Evolutionary conservation across 1,284 basidiomycete species (phyloP).

Genomic region (Caloboletus firmus): DNA sequence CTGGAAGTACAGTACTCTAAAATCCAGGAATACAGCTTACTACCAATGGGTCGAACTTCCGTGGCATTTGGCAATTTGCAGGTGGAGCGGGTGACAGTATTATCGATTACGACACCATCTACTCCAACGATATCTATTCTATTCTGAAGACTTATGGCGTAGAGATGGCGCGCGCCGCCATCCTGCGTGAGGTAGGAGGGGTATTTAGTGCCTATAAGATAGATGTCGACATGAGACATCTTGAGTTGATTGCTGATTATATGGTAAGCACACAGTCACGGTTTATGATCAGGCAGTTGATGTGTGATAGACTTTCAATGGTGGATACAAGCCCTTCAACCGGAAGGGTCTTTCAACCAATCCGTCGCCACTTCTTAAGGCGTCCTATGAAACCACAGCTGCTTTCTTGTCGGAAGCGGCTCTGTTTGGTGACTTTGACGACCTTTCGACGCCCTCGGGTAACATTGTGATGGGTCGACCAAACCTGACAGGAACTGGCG

Average conservation of each 20-base stretch:
- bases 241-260: slow-evolving; percentile 98
- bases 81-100: slow-evolving; percentile 62
- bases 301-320: slow-evolving; percentile 82
- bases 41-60: slow-evolving; percentile 91
- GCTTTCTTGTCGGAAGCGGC: slow-evolving; percentile 94
- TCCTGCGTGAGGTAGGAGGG: slow-evolving; percentile 85
- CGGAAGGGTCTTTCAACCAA: slow-evolving; percentile 91
- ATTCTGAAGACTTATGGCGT: slow-evolving; percentile 94
- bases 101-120: slow-evolving; percentile 82
- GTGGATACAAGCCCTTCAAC: slow-evolving; percentile 97
- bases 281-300: slow-evolving; percentile 2
- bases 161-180: slow-evolving; percentile 94
- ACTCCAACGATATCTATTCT: slow-evolving; percentile 96
- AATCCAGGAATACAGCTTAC: slow-evolving; percentile 51
- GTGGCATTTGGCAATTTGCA: slow-evolving; percentile 88
- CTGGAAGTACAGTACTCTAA: not conserved
- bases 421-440: slow-evolving; percentile 92
- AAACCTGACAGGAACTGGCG: slow-evolving; percentile 82
- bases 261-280: slow-evolving; percentile 63
- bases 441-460: slow-evolving; percentile 84
- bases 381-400: slow-evolving; percentile 97
- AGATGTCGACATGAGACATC: slow-evolving; percentile 91
- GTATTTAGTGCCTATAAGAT: slow-evolving; percentile 99
- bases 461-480: slow-evolving; percentile 91
- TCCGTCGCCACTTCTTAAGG: slow-evolving; percentile 92